Evolutionary conservation across 352 stramenopile genomes (phyloP), one percentile per base, ranked within the genome.

Genomic region (Blastocystis sp.): DNA sequence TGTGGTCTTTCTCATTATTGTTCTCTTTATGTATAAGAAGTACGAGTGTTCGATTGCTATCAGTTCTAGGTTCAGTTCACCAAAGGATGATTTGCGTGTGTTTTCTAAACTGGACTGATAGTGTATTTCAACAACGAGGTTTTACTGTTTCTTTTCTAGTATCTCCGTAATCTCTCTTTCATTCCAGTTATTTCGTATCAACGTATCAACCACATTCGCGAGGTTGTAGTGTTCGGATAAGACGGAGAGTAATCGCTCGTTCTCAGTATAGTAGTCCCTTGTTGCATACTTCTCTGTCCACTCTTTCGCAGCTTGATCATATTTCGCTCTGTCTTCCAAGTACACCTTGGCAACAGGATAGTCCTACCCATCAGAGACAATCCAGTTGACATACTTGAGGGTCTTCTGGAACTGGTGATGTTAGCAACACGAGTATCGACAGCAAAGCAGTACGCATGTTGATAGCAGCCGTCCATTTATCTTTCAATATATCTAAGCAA

Each of bases 401-500:
- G 75, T 96, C 92, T 4, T 84, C 91, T 0, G 92, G 92, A 54
- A 94, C 91, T 2, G 92, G 90, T 0, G 92, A 91, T 6, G 91
- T 94, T 9, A 96, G 88, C 59, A 96, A 89, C 57, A 91, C 91
- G 77, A 94, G 91, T 86, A 96, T 93, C 1, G 90, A 94, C 34
- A 94, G 86, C 44, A 96, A 86, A 49, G 90, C 90, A 54, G 91
- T 96, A 88, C 94, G 94, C 78, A 96, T 94, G 49, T 92, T 95
- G 36, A 96, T 81, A 21, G 92, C 92, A 0, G 92, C 92, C 18
- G 91, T 94, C 92, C 92, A 95, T 81, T 92, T 89, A 88, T 95
- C 92, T 69, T 96, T 96, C 18, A 96, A 89, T 73, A 96, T 94
- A 76, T 96, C 91, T 56, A 96, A 88, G 84, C 92, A 96, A 86